Evolutionary conservation across 2,329 filamentous ascomycete species (phyloP).

Genomic region (Colletotrichum eleusines): DNA sequence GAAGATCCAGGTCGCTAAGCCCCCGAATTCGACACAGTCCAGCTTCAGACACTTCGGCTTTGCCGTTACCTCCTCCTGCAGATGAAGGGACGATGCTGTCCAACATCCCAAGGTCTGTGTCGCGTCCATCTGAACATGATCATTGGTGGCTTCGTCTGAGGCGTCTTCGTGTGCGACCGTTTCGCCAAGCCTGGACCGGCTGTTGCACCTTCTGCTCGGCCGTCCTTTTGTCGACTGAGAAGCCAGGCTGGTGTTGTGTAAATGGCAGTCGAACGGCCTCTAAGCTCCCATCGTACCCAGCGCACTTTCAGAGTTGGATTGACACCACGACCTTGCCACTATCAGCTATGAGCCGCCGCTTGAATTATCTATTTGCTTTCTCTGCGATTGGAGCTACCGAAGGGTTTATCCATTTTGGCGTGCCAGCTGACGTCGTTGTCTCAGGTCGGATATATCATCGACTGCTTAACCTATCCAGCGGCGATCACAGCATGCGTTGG

Average conservation of each 20-base stretch:
- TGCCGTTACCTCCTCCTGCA: not conserved
- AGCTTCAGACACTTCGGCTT: not conserved
- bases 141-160: conserved; percentile 2
- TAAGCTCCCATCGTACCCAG: conserved; percentile 2
- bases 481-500: conserved; percentile 3
- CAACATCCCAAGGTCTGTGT: conserved; percentile 1
- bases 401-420: conserved; percentile 7
- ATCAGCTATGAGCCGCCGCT: not conserved
- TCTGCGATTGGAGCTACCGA: conserved; percentile 1
- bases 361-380: conserved; percentile 3
- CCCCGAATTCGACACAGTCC: not conserved
- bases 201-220: conserved; percentile 1
- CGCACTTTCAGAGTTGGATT: conserved; percentile 2
- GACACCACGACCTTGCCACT: not conserved
- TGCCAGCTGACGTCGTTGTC: not conserved
- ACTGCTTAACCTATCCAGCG: not conserved
- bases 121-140: not conserved
- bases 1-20: not conserved
- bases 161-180: conserved; percentile 1
- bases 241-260: conserved; percentile 5
- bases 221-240: conserved; percentile 8
- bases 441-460: conserved; percentile 2
- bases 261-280: conserved; percentile 2
- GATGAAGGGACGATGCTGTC: conserved; percentile 4
- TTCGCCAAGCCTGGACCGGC: conserved; percentile 6